Conservation (phyloP, 192 early-diverging fungal species). For the Backusella psychrophila region DNA sequence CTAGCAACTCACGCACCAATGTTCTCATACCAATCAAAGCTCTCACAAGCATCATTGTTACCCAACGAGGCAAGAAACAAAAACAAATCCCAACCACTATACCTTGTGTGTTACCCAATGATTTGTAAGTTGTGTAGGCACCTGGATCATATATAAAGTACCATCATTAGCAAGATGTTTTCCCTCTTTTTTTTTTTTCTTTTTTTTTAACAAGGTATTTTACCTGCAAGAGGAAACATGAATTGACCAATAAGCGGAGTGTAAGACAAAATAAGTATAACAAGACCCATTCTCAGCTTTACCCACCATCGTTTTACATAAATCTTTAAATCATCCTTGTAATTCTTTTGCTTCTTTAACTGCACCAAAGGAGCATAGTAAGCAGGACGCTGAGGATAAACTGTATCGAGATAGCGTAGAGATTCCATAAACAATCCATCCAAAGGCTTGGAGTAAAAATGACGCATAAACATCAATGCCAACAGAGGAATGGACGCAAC, state of each 20-base stretch:
- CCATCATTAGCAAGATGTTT: background rate
- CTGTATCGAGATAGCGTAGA: slow-evolving; percentile 40
- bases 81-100: slow-evolving; percentile 39
- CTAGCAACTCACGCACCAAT: slow-evolving; percentile 56
- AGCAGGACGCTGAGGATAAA: slow-evolving; percentile 27
- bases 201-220: background rate
- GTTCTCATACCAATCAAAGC: slow-evolving; percentile 51
- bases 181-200: background rate
- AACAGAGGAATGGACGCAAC: slow-evolving; percentile 41
- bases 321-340: slow-evolving; percentile 46
- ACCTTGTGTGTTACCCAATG: slow-evolving; percentile 38
- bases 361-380: slow-evolving; percentile 38
- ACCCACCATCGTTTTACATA: slow-evolving; percentile 47
- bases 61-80: slow-evolving; percentile 38
- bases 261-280: slow-evolving; percentile 46
- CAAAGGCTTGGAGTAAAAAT: slow-evolving; percentile 55
- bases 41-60: slow-evolving; percentile 39
- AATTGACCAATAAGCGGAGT: slow-evolving; percentile 50
- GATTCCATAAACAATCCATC: slow-evolving; percentile 59
- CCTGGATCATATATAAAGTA: slow-evolving; percentile 16
- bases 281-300: slow-evolving; percentile 34
- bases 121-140: slow-evolving; percentile 45
- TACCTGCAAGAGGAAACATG: slow-evolving; percentile 51
- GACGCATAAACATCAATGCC: slow-evolving; percentile 52
- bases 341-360: slow-evolving; percentile 31